Evolutionary conservation across 345 rosid species (phyloP), one percentile per base, ranked within the genome.

Genomic region (Eucalyptus sideroxylon): DNA sequence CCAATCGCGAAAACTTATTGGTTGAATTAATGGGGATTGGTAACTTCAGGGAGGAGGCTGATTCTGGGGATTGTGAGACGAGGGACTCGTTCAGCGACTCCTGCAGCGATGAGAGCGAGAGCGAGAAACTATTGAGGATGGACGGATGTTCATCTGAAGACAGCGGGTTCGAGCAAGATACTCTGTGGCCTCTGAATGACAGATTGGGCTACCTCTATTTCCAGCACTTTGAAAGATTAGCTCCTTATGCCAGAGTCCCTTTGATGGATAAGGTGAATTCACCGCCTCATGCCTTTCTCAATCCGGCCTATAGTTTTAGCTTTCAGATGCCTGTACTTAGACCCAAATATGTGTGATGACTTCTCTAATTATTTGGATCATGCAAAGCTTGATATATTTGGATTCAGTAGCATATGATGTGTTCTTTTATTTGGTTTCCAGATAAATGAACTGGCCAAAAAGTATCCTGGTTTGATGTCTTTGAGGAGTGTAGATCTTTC

Each of bases 61-160:
- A 94, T 85, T 93, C 95, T 13, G 98, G 96, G n/a, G 98, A 97
- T 80, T 94, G 95, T 8, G 99, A 98, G 92, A 94, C 93, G 80
- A 96, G 98, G 93, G 98, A 98, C 91, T 95, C 95, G 3, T 95
- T 91, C 91, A 96, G 98, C 88, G 99, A 97, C 90, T 96, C 98
- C 1, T 95, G 94, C 86, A 97, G 99, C 87, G 97, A 96, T 53
- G 98, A 96, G 91, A 95, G 98, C 87, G 99, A 96, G 93, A 94
- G 93, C 89, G 99, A 98, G 87, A 98, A 96, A 89, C 83, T 92
- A 80, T 97, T 95, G 86, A 95, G 98, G 92, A 94, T 88, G 91
- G 97, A 96, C n/a, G 98, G 96, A 86, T 94, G 94, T 88, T 96
- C 99, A 1, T 98, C 99, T 19, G 99, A 97, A 53, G 99, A 96